Conservation (phyloP, 2,329 filamentous ascomycete species). For the Pestalotiopsis sp. region DNA sequence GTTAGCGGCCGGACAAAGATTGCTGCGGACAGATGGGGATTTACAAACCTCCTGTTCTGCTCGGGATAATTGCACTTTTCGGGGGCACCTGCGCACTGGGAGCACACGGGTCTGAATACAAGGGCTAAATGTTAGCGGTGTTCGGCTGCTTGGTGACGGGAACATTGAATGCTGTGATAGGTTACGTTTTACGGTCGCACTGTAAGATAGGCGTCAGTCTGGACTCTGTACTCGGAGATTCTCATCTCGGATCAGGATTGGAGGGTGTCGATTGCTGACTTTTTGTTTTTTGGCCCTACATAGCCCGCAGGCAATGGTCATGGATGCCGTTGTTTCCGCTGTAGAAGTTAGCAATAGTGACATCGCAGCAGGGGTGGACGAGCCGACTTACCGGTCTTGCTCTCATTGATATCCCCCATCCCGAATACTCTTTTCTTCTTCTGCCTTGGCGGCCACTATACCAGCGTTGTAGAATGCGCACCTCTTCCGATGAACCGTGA, state of each 20-base stretch:
- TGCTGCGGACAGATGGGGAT: slow-evolving; percentile 29
- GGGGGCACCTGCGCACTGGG: slow-evolving; percentile 5
- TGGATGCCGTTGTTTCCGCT: slow-evolving; percentile 7
- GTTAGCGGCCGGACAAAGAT: slow-evolving; percentile 25
- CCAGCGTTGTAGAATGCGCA: not conserved
- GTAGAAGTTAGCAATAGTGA: not conserved
- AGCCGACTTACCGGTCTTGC: not conserved
- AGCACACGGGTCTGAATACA: slow-evolving; percentile 8
- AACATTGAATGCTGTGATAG: not conserved
- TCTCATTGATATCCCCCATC: not conserved
- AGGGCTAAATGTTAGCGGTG: not conserved
- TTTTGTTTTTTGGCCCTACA: slow-evolving; percentile 13
- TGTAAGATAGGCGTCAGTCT: not conserved
- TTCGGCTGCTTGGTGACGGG: not conserved
- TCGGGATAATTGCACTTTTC: slow-evolving; percentile 35
- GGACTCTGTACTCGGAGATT: not conserved
- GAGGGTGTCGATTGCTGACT: slow-evolving; percentile 1
- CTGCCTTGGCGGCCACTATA: not conserved
- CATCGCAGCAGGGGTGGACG: not conserved
- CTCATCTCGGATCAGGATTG: not conserved
- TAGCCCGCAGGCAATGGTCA: slow-evolving; percentile 11
- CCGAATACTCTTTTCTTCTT: not conserved
- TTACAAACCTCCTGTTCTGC: slow-evolving; percentile 30
- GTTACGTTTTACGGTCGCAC: slow-evolving; percentile 16
- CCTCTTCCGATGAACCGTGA: not conserved